Percentiles rank a stretch among this genome's conserved stretches.
phyloP scores from a whole-genome alignment of 2,329 filamentous ascomycete species.

The Delphinella strobiligena region DNA sequence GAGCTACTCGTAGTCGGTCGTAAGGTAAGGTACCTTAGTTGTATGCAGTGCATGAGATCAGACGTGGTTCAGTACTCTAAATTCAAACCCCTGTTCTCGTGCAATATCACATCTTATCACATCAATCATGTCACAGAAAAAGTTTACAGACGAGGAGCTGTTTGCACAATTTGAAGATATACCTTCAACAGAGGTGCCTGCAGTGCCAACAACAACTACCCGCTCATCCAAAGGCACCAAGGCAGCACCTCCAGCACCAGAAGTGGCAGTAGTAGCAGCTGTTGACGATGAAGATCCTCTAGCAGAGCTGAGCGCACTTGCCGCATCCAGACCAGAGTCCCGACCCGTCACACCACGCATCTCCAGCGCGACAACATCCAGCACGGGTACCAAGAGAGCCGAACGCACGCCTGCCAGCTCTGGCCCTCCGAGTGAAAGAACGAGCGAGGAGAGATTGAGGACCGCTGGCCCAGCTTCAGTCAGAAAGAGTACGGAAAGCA shows the following conservation, averaged over 20 bases:
- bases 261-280: constrained; percentile 10
- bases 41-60: too few relatives aligned
- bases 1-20: too few relatives aligned
- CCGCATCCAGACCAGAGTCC: constrained; percentile 53
- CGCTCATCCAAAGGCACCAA: constrained; percentile 21
- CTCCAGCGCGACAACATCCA: constrained; percentile 33
- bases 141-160: constrained; percentile 30
- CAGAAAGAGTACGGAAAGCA: constrained; percentile 64
- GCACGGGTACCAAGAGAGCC: constrained; percentile 22
- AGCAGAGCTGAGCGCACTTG: constrained; percentile 76
- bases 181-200: constrained; percentile 33
- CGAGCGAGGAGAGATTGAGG: constrained; percentile 51
- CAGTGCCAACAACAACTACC: constrained; percentile 21
- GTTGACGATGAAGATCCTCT: constrained; percentile 58
- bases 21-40: too few relatives aligned
- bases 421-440: constrained; percentile 38
- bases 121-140: constrained; percentile 17
- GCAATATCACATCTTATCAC: not conserved
- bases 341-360: constrained; percentile 73
- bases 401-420: constrained; percentile 40
- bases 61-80: too few relatives aligned
- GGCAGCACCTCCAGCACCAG: constrained; percentile 18
- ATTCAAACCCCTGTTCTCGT: too few relatives aligned
- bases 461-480: constrained; percentile 10
- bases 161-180: constrained; percentile 34